Percentiles rank a stretch among this genome's conserved stretches.
Evolutionary conservation across 495 filamentous ascomycete genomes (phyloP).

Genomic region (Trichoderma asperelloides): DNA sequence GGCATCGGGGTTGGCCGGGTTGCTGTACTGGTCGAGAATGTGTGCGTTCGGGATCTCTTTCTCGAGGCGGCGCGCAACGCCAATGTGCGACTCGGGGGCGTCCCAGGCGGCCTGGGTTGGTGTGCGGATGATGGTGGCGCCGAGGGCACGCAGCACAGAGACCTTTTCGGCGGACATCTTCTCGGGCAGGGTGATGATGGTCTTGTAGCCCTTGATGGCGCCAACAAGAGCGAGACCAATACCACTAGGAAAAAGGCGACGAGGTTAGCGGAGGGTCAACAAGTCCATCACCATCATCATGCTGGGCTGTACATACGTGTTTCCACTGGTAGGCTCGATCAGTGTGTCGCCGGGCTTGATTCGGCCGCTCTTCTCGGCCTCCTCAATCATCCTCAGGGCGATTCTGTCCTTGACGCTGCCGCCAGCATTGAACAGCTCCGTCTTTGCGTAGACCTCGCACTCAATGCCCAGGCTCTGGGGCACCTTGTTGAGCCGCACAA

Average conservation of each 20-base stretch:
- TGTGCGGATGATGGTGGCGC: constrained; percentile 94
- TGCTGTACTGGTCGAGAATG: constrained; percentile 94
- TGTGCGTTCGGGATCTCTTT: constrained; percentile 96
- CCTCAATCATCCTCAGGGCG: constrained; percentile 94
- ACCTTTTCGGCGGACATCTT: constrained; percentile 99
- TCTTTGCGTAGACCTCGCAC: constrained; percentile 85
- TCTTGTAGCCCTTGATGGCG: constrained; percentile 94
- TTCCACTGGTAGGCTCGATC: constrained; percentile 96
- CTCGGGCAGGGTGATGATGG: constrained; percentile 96
- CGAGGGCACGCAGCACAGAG: constrained; percentile 80
- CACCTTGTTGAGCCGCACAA: constrained; percentile 85
- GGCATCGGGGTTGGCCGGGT: constrained; percentile 82
- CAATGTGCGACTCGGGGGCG: constrained; percentile 91
- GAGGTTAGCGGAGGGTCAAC: constrained; percentile 18
- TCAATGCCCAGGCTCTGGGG: constrained; percentile 85
- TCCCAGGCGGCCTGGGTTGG: constrained; percentile 94
- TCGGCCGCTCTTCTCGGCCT: constrained; percentile 79
- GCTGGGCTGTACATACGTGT: constrained; percentile 54
- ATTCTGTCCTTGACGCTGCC: constrained; percentile 98
- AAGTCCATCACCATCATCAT: background rate
- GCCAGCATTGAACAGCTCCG: constrained; percentile 95
- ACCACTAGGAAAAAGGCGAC: constrained; percentile 48
- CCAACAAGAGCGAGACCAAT: constrained; percentile 91
- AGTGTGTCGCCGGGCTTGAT: constrained; percentile 96
- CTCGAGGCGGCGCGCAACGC: constrained; percentile 78